phyloP scores from a whole-genome alignment of 441 rosid genomes.

The Adansonia gregorii region DNA sequence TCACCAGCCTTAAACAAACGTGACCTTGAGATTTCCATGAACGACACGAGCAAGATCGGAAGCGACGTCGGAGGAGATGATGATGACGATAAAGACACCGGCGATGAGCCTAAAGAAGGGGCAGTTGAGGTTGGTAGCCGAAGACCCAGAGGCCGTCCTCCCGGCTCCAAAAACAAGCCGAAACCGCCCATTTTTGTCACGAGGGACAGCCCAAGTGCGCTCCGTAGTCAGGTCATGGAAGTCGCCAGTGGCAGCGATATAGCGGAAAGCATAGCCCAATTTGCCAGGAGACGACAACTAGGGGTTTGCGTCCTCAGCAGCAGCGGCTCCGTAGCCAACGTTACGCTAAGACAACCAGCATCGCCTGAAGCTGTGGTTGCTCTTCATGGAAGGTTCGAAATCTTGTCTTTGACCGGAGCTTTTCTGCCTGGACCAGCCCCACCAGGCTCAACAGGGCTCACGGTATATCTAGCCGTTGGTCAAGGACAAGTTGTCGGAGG shows the following conservation, averaged over 20 bases:
- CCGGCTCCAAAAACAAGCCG: slow-evolving; percentile 88
- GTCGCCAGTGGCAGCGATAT: slow-evolving; percentile 71
- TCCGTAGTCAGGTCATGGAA: slow-evolving; percentile 89
- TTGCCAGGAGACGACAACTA: slow-evolving; percentile 72
- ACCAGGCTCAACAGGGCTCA: slow-evolving; percentile 80
- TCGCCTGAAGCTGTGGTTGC: slow-evolving; percentile 77
- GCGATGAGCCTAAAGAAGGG: slow-evolving; percentile 73
- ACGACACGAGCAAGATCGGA: slow-evolving; percentile 29
- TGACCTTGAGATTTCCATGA: slow-evolving; percentile 40
- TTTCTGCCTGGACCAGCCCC: slow-evolving; percentile 90
- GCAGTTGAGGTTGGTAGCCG: slow-evolving; percentile 73
- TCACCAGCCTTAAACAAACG: slow-evolving; percentile 45
- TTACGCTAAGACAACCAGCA: slow-evolving; percentile 78
- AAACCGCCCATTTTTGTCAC: slow-evolving; percentile 83
- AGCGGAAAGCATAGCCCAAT: slow-evolving; percentile 72
- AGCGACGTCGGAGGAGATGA: slow-evolving; percentile 33
- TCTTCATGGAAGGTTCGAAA: slow-evolving; percentile 86
- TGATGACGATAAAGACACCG: slow-evolving; percentile 57
- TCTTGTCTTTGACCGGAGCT: slow-evolving; percentile 74
- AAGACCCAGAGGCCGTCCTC: slow-evolving; percentile 83
- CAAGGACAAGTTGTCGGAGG: slow-evolving; percentile 93
- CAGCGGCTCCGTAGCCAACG: slow-evolving; percentile 81
- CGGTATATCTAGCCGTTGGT: slow-evolving; percentile 78
- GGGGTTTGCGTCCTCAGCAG: slow-evolving; percentile 88
- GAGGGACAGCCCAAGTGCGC: slow-evolving; percentile 83